Conservation (phyloP, 768 basidiomycete species). For the Sarcodon aspratus region DNA sequence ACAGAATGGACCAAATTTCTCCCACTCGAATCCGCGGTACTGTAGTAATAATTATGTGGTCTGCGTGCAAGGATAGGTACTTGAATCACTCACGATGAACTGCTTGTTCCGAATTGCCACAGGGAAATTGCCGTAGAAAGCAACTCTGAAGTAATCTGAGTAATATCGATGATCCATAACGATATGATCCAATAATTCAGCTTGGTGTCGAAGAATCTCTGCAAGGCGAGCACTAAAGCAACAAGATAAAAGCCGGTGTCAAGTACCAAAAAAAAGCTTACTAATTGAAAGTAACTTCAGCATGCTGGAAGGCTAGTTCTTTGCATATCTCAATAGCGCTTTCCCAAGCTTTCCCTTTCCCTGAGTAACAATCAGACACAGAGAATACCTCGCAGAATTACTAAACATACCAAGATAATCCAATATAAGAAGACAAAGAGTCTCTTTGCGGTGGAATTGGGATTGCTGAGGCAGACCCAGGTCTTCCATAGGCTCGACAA, state of each 20-base stretch:
- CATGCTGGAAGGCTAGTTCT: slow-evolving; percentile 82
- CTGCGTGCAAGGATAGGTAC: neutral
- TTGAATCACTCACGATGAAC: slow-evolving; percentile 55
- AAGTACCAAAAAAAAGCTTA: slow-evolving; percentile 23
- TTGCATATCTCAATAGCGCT: slow-evolving; percentile 88
- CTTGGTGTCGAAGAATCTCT: slow-evolving; percentile 80
- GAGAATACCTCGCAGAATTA: slow-evolving; percentile 1
- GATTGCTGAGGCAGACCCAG: slow-evolving; percentile 86
- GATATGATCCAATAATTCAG: slow-evolving; percentile 80
- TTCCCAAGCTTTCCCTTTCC: slow-evolving; percentile 97
- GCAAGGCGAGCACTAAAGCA: slow-evolving; percentile 57
- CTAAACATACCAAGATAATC: slow-evolving; percentile 69
- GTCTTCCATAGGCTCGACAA: slow-evolving; percentile 82
- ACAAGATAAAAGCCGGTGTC: slow-evolving; percentile 1
- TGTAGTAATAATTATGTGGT: slow-evolving; percentile 15
- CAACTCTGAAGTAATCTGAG: slow-evolving; percentile 88
- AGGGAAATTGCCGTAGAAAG: slow-evolving; percentile 90
- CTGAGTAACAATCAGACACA: slow-evolving; percentile 24
- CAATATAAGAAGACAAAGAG: slow-evolving; percentile 81
- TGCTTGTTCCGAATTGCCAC: slow-evolving; percentile 78
- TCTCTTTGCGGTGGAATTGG: slow-evolving; percentile 90
- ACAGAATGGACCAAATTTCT: slow-evolving; percentile 83
- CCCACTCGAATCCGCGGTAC: slow-evolving; percentile 95
- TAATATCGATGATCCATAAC: slow-evolving; percentile 76
- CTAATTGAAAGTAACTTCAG: slow-evolving; percentile 87